Percentiles rank a stretch among this genome's conserved stretches.
phyloP scores from a whole-genome alignment of 768 basidiomycete genomes.

The Hygrophorus pudorinus region DNA sequence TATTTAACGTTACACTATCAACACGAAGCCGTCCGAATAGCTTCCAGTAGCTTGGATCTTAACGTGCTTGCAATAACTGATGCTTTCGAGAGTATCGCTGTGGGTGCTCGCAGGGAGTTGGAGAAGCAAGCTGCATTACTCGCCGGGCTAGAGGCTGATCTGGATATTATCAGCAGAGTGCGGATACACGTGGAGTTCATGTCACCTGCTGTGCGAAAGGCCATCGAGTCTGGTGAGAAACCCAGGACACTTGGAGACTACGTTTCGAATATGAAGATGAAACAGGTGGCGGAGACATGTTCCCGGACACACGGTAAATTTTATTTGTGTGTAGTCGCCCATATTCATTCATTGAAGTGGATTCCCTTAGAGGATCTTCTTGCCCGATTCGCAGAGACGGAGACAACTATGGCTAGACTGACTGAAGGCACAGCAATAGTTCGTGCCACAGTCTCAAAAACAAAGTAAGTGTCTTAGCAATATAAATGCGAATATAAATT shows the following conservation, averaged over 20 bases:
- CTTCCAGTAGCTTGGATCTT: slow-evolving; percentile 61
- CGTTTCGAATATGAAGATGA: slow-evolving; percentile 72
- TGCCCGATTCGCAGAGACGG: slow-evolving; percentile 41
- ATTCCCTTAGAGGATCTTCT: slow-evolving; percentile 44
- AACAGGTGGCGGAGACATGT: slow-evolving; percentile 67
- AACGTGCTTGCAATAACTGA: slow-evolving; percentile 64
- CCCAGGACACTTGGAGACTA: slow-evolving; percentile 71
- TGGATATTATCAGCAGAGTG: slow-evolving; percentile 60
- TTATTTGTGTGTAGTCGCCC: neutral
- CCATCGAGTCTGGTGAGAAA: slow-evolving; percentile 62
- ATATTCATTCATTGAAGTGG: neutral
- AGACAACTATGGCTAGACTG: slow-evolving; percentile 41
- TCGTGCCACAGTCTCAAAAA: slow-evolving; percentile 36
- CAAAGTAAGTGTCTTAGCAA: slow-evolving; percentile 28
- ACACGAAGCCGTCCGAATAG: slow-evolving; percentile 61
- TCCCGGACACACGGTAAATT: slow-evolving; percentile 54
- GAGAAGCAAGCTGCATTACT: slow-evolving; percentile 57
- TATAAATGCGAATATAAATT: neutral
- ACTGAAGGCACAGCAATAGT: slow-evolving; percentile 51
- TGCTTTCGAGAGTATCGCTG: slow-evolving; percentile 54
- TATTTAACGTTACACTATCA: slow-evolving; percentile 51
- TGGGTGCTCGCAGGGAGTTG: slow-evolving; percentile 51
- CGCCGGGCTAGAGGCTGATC: slow-evolving; percentile 54
- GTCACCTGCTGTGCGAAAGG: slow-evolving; percentile 52
- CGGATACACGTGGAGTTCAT: slow-evolving; percentile 69